A percentile compares a stretch with the other conserved stretches of the same genome.
Evolutionary conservation across 345 rosid species (phyloP).

Genomic region (Salix dunnii): DNA sequence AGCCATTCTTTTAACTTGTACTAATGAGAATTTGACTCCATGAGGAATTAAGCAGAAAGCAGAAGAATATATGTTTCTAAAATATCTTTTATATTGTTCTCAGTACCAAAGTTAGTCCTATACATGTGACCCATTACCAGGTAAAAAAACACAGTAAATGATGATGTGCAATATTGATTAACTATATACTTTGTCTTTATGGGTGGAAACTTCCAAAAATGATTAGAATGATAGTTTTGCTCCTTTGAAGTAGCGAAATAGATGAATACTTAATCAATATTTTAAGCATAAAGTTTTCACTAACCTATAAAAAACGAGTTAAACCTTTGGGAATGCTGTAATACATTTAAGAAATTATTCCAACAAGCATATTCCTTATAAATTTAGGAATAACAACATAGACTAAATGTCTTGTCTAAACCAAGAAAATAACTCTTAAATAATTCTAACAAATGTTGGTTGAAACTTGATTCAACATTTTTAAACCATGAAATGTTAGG

Average conservation of each 20-base stretch:
- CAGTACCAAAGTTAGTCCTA: too few species aligned
- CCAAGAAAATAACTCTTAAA: background rate
- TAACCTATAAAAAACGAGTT: background rate
- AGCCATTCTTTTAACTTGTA: too few species aligned
- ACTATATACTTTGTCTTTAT: too few species aligned
- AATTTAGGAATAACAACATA: too few species aligned
- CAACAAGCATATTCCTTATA: background rate
- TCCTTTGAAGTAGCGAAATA: background rate
- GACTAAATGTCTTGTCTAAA: background rate
- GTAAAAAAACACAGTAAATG: too few species aligned
- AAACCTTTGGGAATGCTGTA: background rate
- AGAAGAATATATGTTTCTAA: background rate
- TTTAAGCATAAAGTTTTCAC: conserved; percentile 18
- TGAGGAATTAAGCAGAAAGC: too few species aligned
- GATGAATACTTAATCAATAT: conserved; percentile 8
- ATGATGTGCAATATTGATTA: too few species aligned
- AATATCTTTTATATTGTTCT: too few species aligned
- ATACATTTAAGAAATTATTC: background rate
- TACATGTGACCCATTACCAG: too few species aligned
- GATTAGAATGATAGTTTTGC: too few species aligned
- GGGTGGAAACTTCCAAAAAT: too few species aligned
- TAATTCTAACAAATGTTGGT: conserved; percentile 6
- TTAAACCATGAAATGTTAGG: conserved; percentile 2
- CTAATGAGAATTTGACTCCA: too few species aligned
- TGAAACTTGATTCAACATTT: background rate